Evolutionary conservation across 1,284 basidiomycete genomes (phyloP).

Genomic region (Ganoderma boninense): DNA sequence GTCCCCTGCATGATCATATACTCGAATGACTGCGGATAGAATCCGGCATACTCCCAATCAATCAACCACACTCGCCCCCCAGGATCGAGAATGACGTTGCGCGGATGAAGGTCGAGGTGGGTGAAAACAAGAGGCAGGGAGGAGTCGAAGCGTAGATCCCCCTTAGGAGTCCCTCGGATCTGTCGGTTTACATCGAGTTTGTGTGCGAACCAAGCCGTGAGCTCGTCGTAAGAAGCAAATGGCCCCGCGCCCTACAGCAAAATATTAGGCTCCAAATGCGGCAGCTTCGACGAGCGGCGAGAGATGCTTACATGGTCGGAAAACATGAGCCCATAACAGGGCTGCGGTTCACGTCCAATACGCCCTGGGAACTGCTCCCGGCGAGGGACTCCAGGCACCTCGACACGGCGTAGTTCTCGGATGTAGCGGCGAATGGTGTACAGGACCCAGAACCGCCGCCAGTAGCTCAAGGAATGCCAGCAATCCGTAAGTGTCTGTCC

Average conservation of each 20-base stretch:
- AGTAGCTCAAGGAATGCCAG: slow-evolving; percentile 36
- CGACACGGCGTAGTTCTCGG: slow-evolving; percentile 33
- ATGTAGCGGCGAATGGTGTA: slow-evolving; percentile 43
- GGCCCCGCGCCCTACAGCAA: slow-evolving; percentile 15
- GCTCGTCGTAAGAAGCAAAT: slow-evolving; percentile 21
- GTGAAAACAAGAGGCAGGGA: slow-evolving; percentile 40
- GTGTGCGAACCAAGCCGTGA: slow-evolving; percentile 22
- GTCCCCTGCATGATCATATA: background rate
- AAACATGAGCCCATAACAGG: slow-evolving; percentile 5
- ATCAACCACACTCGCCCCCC: slow-evolving; percentile 42
- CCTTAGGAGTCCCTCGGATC: background rate
- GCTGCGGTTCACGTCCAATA: slow-evolving; percentile 17
- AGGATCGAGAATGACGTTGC: slow-evolving; percentile 39
- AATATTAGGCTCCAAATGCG: background rate
- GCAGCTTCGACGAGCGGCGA: background rate
- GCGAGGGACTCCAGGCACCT: slow-evolving; percentile 4
- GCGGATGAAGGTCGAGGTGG: slow-evolving; percentile 39
- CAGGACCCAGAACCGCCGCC: slow-evolving; percentile 35
- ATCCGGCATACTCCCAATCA: slow-evolving; percentile 41
- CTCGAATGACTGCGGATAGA: slow-evolving; percentile 44
- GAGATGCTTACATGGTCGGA: background rate
- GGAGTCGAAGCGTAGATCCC: slow-evolving; percentile 31
- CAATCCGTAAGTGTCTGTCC: slow-evolving; percentile 35
- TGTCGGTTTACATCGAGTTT: slow-evolving; percentile 8
- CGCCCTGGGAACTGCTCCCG: slow-evolving; percentile 19